Conservation (phyloP, 1,284 basidiomycete genomes). For the Ganoderma resinaceum region DNA sequence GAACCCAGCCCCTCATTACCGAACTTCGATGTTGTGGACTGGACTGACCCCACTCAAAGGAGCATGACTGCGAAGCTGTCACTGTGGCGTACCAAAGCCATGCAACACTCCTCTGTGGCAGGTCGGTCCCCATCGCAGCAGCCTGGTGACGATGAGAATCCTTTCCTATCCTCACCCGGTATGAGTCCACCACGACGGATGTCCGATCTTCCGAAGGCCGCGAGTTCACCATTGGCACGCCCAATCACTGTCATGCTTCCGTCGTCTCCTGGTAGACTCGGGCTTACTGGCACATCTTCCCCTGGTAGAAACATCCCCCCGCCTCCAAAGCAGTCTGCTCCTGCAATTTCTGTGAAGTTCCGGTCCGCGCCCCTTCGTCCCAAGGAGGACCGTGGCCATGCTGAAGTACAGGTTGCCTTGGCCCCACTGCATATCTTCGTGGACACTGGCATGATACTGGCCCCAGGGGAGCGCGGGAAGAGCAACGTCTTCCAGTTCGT, state of each 20-base stretch:
- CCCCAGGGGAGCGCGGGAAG: constrained; percentile 42
- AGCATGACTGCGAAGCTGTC: constrained; percentile 60
- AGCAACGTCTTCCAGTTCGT: constrained; percentile 49
- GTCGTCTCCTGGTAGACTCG: constrained; percentile 31
- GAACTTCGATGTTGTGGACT: constrained; percentile 64
- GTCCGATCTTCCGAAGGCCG: constrained; percentile 12
- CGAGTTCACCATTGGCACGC: constrained; percentile 17
- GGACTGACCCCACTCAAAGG: constrained; percentile 57
- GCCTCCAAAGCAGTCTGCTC: constrained; percentile 12
- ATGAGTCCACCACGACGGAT: constrained; percentile 17
- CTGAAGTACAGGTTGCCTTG: constrained; percentile 49
- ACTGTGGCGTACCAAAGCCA: constrained; percentile 60
- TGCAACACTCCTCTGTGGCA: constrained; percentile 21
- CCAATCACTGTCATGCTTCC: constrained; percentile 22
- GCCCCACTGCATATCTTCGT: constrained; percentile 77
- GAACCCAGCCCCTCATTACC: constrained; percentile 48
- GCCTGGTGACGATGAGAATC: constrained; percentile 6
- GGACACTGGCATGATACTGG: constrained; percentile 63
- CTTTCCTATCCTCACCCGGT: constrained; percentile 6
- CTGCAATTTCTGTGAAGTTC: constrained; percentile 35
- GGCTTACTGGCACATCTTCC: constrained; percentile 24
- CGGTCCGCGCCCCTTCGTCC: constrained; percentile 15
- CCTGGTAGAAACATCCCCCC: constrained; percentile 19
- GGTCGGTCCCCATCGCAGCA: constrained; percentile 10
- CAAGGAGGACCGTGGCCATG: constrained; percentile 6